Evolutionary conservation across 2,329 filamentous ascomycete genomes (phyloP), one percentile per base, ranked within the genome.

Genomic region (Aspergillus hiratsukae): DNA sequence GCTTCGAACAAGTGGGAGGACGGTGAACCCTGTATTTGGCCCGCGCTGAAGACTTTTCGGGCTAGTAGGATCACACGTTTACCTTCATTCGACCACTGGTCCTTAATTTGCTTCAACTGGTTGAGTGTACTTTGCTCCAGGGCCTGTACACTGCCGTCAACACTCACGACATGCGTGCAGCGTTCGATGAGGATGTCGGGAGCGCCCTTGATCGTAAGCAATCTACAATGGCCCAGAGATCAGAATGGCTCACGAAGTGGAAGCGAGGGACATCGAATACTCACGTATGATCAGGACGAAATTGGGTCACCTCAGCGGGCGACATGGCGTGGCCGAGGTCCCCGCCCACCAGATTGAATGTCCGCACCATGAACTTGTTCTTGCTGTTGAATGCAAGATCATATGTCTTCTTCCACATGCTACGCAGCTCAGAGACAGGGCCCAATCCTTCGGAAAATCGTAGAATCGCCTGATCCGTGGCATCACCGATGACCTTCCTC

Each of bases 341-440:
- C 7, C 58, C 48, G n/a, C 65, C 57, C 8, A 57, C 55, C 1
- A 69, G 68, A 10, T 77, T 77, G 50, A 87, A 82, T 0, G 86
- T 81, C 35, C 84, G 80, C 54, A 91, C 82, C 84, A 91, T 91
- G 68, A 86, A 91, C 72, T 92, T 92, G 75, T 91, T 91, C 77
- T 90, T 90, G 74, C 87, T 90, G 75, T 91, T 91, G 71, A 92
- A 92, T 0, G 87, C 83, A 28, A 90, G 76, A 53, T 88, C 84
- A 63, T 85, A 91, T 1, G 82, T 80, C 52, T 82, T 85, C 52
- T 81, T 81, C 87, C 87, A 91, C 60, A 80, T 77, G 14, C 79
- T 77, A 7, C 85, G 81, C 4, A 88, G 74, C 51, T 87, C 81
- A 0, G 79, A 72, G 0, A 89, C 83, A 0, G 83, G 75, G 0